These are phyloP conservation scores for Phoma sp. DNA, from an alignment of 2,329 filamentous ascomycete species.

Conservation along the genomic window DNA sequence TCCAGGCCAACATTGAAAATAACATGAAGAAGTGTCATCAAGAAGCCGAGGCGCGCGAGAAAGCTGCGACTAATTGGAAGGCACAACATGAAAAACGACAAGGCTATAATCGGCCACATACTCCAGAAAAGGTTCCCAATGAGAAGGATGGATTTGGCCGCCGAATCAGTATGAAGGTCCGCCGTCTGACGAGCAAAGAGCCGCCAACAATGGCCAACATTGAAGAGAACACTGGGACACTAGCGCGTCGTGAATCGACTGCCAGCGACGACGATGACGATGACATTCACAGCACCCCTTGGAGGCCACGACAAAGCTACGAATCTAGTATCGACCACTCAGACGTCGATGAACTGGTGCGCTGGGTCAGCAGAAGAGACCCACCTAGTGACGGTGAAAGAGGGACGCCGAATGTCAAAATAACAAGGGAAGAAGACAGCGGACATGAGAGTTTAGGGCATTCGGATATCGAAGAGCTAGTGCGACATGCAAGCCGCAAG, in stretches of 20 bases:
- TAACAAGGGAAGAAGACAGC: conserved; percentile 26
- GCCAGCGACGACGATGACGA: conserved; percentile 30
- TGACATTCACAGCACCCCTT: conserved; percentile 6
- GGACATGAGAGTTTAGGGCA: conserved; percentile 38
- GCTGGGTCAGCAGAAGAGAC: conserved; percentile 43
- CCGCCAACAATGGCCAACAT: conserved; percentile 32
- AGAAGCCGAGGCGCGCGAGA: conserved; percentile 27
- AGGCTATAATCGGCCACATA: conserved; percentile 34
- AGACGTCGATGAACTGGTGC: conserved; percentile 39
- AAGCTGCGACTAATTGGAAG: conserved; percentile 33
- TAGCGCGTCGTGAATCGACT: conserved; percentile 30
- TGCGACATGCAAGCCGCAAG: conserved; percentile 34
- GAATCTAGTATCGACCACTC: conserved; percentile 39
- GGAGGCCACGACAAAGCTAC: conserved; percentile 20
- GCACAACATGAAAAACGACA: conserved; percentile 36
- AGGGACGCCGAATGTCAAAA: conserved; percentile 5
- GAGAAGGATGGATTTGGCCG: conserved; percentile 29
- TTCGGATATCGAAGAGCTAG: conserved; percentile 42
- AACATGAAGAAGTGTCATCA: conserved; percentile 28
- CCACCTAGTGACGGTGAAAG: conserved; percentile 38
- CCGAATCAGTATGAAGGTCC: conserved; percentile 34
- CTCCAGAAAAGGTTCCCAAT: conserved; percentile 24
- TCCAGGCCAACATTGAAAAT: conserved; percentile 38
- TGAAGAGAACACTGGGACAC: conserved; percentile 25
- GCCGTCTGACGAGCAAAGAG: conserved; percentile 39